A percentile compares a stretch with the other conserved stretches of the same genome.
These are phyloP conservation scores for Pythium vanterpoolii DNA, from an alignment of 352 stramenopile genomes.

Conservation along the genomic window DNA sequence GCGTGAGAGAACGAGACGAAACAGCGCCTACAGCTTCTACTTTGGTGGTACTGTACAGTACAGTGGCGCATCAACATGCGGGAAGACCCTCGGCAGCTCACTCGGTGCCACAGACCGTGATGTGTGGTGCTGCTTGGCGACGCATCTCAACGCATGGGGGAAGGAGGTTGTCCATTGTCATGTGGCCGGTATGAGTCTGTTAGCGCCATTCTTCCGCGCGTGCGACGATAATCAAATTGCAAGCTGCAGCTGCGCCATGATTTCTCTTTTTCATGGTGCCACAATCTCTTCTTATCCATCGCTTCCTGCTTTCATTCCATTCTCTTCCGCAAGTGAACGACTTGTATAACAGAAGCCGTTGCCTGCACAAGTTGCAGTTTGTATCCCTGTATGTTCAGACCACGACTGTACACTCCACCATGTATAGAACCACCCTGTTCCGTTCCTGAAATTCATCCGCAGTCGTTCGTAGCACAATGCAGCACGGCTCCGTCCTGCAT, in stretches of 20 bases:
- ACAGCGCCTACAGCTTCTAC: background rate
- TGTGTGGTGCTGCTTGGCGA: background rate
- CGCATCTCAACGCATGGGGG: background rate
- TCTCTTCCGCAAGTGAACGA: background rate
- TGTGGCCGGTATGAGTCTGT: background rate
- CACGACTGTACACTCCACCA: too few species aligned
- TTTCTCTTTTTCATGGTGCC: constrained; percentile 1
- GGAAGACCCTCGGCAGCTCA: background rate
- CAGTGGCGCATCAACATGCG: background rate
- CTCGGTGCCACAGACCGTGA: background rate
- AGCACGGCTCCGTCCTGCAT: too few species aligned
- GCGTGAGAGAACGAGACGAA: too few species aligned
- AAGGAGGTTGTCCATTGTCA: background rate
- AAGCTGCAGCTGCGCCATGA: background rate
- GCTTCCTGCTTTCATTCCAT: background rate
- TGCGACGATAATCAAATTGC: background rate
- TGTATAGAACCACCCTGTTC: too few species aligned
- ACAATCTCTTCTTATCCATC: background rate
- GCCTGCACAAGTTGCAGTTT: too few species aligned
- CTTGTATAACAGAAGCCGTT: background rate
- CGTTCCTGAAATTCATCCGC: too few species aligned
- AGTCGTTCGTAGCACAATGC: too few species aligned
- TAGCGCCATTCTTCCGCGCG: background rate
- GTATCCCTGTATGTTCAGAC: too few species aligned
- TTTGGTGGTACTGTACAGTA: background rate